These are phyloP conservation scores for Neoboletus magnificus DNA, from an alignment of 768 basidiomycete species.

Conservation along the genomic window DNA sequence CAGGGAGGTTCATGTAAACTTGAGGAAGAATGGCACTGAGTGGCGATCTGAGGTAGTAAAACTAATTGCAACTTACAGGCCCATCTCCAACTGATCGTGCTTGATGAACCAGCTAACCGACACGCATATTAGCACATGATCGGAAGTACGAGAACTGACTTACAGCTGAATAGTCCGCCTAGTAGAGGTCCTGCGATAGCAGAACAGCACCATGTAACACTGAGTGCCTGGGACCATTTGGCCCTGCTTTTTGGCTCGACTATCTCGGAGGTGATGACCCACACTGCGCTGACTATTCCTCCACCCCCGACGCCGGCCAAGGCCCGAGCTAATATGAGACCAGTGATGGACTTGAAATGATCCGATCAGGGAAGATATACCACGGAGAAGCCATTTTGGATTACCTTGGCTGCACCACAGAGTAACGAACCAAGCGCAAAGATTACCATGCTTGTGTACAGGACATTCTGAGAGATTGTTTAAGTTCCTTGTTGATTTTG, in stretches of 20 bases:
- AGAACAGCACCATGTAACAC: constrained; percentile 83
- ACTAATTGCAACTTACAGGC: constrained; percentile 56
- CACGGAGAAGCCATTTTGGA: constrained; percentile 14
- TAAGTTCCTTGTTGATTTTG: neutral
- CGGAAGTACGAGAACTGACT: constrained; percentile 25
- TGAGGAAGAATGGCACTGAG: constrained; percentile 15
- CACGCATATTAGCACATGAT: constrained; percentile 18
- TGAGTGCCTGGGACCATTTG: constrained; percentile 83
- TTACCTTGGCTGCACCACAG: constrained; percentile 71
- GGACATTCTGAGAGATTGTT: constrained; percentile 46
- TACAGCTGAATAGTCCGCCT: constrained; percentile 80
- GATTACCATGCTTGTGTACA: constrained; percentile 70
- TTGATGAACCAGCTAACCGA: constrained; percentile 29
- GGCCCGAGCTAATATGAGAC: constrained; percentile 65
- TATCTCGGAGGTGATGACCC: constrained; percentile 84
- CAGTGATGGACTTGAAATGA: constrained; percentile 39
- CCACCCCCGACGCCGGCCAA: constrained; percentile 81
- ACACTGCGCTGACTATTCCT: constrained; percentile 81
- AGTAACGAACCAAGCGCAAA: constrained; percentile 78
- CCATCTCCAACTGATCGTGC: constrained; percentile 70
- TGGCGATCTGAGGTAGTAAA: constrained; percentile 6
- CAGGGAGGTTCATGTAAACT: constrained; percentile 84
- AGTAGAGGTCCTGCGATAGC: constrained; percentile 79
- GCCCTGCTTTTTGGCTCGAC: constrained; percentile 67
- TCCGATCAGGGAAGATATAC: constrained; percentile 15